Percentiles rank a stretch among this genome's conserved stretches.
phyloP scores from a whole-genome alignment of 2,329 filamentous ascomycete genomes.

The Botrytis fabae region DNA sequence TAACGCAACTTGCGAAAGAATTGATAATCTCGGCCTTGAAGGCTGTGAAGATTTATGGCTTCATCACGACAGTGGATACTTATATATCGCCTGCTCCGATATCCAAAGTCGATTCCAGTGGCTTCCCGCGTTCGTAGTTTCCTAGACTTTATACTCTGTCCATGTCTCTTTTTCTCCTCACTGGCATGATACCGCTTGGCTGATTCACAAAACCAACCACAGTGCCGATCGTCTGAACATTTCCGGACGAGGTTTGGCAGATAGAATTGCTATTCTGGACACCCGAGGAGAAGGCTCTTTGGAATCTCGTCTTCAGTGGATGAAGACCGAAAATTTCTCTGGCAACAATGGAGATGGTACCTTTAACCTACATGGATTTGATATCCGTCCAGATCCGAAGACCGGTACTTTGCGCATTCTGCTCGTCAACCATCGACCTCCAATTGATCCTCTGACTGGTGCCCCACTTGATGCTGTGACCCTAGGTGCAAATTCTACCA shows the following conservation, averaged over 20 bases:
- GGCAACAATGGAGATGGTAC: slow-evolving; percentile 36
- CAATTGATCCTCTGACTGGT: slow-evolving; percentile 39
- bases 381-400: slow-evolving; percentile 36
- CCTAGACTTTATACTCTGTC: background rate
- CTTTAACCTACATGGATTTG: slow-evolving; percentile 41
- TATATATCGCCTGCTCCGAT: slow-evolving; percentile 39
- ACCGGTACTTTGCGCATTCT: slow-evolving; percentile 37
- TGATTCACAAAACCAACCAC: background rate
- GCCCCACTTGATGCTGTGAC: slow-evolving; percentile 37
- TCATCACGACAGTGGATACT: slow-evolving; percentile 34
- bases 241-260: slow-evolving; percentile 31
- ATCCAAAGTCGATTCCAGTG: slow-evolving; percentile 31
- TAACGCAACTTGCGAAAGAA: slow-evolving; percentile 35
- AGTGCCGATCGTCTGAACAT: slow-evolving; percentile 35
- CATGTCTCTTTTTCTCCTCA: background rate
- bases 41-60: slow-evolving; percentile 40
- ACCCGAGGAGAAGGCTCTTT: slow-evolving; percentile 32
- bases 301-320: slow-evolving; percentile 32
- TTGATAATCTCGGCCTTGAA: slow-evolving; percentile 34
- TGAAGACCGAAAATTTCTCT: slow-evolving; percentile 31
- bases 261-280: slow-evolving; percentile 35
- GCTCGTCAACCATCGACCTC: slow-evolving; percentile 42
- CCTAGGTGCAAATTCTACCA: slow-evolving; percentile 43
- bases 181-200: background rate
- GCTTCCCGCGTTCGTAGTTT: slow-evolving; percentile 36